Base-by-base conservation (phyloP, 306 rosid species). In the Lagenaria siceraria region DNA sequence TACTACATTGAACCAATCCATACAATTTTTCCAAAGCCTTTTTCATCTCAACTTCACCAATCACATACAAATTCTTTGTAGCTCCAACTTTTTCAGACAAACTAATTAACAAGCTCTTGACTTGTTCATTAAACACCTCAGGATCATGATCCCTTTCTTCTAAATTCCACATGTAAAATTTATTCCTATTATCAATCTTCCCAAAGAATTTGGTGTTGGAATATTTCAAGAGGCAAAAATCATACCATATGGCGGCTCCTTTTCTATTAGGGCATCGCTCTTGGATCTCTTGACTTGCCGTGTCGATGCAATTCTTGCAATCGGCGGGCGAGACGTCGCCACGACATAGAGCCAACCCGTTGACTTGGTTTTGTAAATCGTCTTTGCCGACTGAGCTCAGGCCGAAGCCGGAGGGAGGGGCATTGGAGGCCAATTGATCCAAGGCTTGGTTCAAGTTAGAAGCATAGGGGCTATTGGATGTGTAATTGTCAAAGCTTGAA, bases 401-500 rank as follows among this genome's bases (percentile, higher is more conserved):
- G n/a, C 68, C 82, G 33, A 82, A 85, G 21, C 88, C 86, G 2
- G 82, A 19, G 8, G 82, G 86, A 60, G 84, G 80, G 43, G 59
- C 77, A 21, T 60, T 36, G 61, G 66, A n/a, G 69, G 83, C 9
- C 14, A 85, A 59, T 15, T 24, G 79, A 35, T 7, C 35, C 75
- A 82, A 68, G 42, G 83, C 43, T 13, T 14, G 46, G 10, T 80
- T 80, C 58, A 85, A 76, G 80, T 78, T 71, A 0, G 79, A 82
- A 31, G 65, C 82, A n/a, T 77, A 85, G 6, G 84, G 80, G 65
- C 62, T 78, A 11, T 63, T 12, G 48, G 86, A 12, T 27, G 96
- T 86, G 86, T 71, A 86, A 80, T 86, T 84, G 40, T 85, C 69
- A 12, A 75, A 68, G 82, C 24, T 79, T 49, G 88, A 90, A 65